phyloP scores from a whole-genome alignment of 2,329 filamentous ascomycete species.

The Macrophomina phaseolina region DNA sequence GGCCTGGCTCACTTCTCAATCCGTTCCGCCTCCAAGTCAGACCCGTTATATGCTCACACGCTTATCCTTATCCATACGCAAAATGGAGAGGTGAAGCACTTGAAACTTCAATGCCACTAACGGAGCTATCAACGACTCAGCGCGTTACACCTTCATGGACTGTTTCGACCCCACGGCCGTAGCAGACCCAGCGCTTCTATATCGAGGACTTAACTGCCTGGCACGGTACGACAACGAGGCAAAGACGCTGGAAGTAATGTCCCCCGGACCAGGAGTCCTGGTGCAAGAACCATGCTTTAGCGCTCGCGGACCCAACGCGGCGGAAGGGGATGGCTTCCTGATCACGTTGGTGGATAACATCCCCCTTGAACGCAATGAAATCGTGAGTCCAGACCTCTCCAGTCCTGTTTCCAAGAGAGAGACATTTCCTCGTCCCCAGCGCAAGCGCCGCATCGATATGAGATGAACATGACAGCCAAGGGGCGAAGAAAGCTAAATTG shows the following conservation, averaged over 20 bases:
- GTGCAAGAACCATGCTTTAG: slow-evolving; percentile 14
- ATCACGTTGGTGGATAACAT: slow-evolving; percentile 12
- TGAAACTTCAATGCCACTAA: background rate
- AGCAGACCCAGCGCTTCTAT: background rate
- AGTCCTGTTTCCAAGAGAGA: background rate
- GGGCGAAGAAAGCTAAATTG: background rate
- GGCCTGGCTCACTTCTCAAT: no score
- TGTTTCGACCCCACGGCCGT: slow-evolving; percentile 3
- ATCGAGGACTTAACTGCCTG: slow-evolving; percentile 8
- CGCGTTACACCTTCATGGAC: slow-evolving; percentile 17
- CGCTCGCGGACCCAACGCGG: background rate
- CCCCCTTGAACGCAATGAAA: slow-evolving; percentile 1
- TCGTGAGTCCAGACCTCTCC: background rate
- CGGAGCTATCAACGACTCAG: background rate
- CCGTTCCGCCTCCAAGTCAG: no score
- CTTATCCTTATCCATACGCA: background rate
- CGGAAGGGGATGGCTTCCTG: slow-evolving; percentile 15
- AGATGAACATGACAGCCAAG: background rate
- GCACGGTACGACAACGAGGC: slow-evolving; percentile 9
- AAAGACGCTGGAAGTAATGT: slow-evolving; percentile 5
- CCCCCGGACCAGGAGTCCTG: slow-evolving; percentile 1
- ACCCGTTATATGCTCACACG: background rate
- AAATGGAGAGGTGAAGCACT: background rate
- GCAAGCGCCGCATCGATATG: background rate
- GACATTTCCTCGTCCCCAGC: background rate